A percentile compares a stretch with the other conserved stretches of the same genome.
phyloP scores from a whole-genome alignment of 2,329 filamentous ascomycete genomes.

The Ceratocystis variospora region DNA sequence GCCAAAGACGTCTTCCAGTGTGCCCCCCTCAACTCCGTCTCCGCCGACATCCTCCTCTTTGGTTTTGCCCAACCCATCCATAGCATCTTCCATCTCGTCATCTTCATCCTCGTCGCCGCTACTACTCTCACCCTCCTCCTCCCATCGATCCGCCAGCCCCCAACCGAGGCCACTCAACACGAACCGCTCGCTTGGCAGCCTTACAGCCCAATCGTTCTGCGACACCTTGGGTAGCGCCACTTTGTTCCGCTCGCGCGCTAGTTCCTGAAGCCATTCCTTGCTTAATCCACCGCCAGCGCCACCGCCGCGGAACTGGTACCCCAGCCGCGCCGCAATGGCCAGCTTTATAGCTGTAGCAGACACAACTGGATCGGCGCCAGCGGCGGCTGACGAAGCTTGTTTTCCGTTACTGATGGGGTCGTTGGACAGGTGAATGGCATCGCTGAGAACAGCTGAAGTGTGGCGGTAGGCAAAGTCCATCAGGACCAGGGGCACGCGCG shows the following conservation, averaged over 20 bases:
- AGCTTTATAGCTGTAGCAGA: constrained; percentile 54
- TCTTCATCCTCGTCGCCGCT: constrained; percentile 32
- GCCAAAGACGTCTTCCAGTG: constrained; percentile 42
- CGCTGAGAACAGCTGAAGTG: constrained; percentile 55
- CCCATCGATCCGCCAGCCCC: constrained; percentile 48
- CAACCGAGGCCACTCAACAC: constrained; percentile 52
- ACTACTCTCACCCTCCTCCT: constrained; percentile 30
- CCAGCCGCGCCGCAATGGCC: constrained; percentile 55
- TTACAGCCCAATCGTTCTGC: constrained; percentile 52
- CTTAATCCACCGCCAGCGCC: constrained; percentile 40
- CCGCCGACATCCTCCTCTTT: constrained; percentile 32
- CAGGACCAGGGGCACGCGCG: constrained; percentile 67
- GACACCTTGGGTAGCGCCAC: constrained; percentile 49
- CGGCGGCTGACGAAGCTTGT: constrained; percentile 35
- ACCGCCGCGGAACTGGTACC: constrained; percentile 52
- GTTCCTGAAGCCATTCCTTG: constrained; percentile 65
- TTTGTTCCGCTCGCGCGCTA: constrained; percentile 58
- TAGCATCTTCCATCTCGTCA: constrained; percentile 32
- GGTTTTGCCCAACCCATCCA: constrained; percentile 35
- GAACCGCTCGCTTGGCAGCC: constrained; percentile 54
- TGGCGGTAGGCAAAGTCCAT: constrained; percentile 81
- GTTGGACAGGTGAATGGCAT: constrained; percentile 53
- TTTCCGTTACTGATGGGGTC: constrained; percentile 50
- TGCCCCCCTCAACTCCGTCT: constrained; percentile 37
- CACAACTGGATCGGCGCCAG: constrained; percentile 41